Evolutionary conservation across 768 basidiomycete genomes (phyloP).

Genomic region (Pseudohyphozyma bogoriensis): DNA sequence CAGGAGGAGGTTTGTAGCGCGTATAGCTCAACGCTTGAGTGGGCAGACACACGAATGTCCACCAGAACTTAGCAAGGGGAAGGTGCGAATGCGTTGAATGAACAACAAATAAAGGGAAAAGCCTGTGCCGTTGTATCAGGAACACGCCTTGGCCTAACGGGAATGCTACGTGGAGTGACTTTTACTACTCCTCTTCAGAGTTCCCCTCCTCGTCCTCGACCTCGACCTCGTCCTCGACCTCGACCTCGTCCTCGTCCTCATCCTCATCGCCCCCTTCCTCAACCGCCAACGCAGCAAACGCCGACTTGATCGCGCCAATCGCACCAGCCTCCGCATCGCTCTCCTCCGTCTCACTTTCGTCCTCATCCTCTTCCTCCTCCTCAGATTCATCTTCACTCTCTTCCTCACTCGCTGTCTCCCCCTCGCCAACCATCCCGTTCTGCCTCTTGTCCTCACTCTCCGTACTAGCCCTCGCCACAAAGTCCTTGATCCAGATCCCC

Average conservation of each 20-base stretch:
- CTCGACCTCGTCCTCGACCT: no score
- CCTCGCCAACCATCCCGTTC: background rate
- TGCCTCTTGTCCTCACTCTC: background rate
- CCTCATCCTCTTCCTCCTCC: background rate
- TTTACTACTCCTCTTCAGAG: no score
- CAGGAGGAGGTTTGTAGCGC: no score
- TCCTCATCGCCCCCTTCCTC: slow-evolving; percentile 6
- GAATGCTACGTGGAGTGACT: no score
- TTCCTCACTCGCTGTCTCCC: background rate
- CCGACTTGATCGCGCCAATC: slow-evolving; percentile 11
- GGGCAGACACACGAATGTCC: no score
- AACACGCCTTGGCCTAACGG: no score
- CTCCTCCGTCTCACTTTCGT: background rate
- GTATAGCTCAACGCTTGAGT: no score
- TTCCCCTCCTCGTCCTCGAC: no score
- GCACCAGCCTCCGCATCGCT: slow-evolving; percentile 23
- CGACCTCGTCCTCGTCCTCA: background rate
- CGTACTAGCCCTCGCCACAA: background rate
- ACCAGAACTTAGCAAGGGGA: no score
- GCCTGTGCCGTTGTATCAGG: no score
- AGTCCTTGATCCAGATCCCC: slow-evolving; percentile 20
- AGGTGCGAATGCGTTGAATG: no score
- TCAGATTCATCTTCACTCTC: background rate
- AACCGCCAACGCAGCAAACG: slow-evolving; percentile 21
- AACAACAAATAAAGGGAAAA: no score